A percentile compares a stretch with the other conserved stretches of the same genome.
Evolutionary conservation across 2,329 filamentous ascomycete species (phyloP).

Genomic region (Cladosporium sp.): DNA sequence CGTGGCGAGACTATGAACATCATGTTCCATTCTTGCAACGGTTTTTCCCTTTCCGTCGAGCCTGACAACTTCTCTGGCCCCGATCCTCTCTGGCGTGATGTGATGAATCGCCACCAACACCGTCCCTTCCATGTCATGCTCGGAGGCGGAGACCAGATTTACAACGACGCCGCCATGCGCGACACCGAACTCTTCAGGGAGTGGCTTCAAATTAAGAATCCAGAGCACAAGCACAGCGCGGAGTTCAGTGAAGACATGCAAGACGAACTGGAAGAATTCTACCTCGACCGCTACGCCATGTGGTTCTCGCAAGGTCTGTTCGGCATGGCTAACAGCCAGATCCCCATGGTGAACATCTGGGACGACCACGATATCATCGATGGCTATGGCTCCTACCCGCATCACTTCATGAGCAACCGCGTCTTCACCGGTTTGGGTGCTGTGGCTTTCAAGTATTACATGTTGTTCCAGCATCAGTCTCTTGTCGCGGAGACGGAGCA

Average conservation of each 20-base stretch:
- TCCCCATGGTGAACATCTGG: constrained; percentile 98
- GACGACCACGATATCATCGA: constrained; percentile 73
- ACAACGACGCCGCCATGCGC: constrained; percentile 80
- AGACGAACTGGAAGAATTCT: constrained; percentile 82
- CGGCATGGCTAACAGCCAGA: constrained; percentile 86
- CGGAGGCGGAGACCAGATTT: constrained; percentile 94
- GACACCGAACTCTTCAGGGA: constrained; percentile 73
- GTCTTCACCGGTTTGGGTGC: constrained; percentile 87
- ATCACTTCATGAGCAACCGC: constrained; percentile 85
- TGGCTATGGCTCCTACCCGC: constrained; percentile 88
- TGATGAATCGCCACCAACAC: constrained; percentile 86
- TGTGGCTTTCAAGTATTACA: constrained; percentile 96
- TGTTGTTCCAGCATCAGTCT: constrained; percentile 97
- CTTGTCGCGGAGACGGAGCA: constrained; percentile 73
- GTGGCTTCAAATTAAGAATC: constrained; percentile 80
- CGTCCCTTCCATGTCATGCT: constrained; percentile 98
- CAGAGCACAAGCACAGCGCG: constrained; percentile 71
- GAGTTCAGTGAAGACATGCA: constrained; percentile 80
- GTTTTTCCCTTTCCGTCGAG: constrained; percentile 79
- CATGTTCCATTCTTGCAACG: constrained; percentile 98
- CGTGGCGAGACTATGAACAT: constrained; percentile 88
- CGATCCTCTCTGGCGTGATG: constrained; percentile 94
- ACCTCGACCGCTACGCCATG: constrained; percentile 80
- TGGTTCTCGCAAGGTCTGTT: constrained; percentile 98
- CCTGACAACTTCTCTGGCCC: constrained; percentile 81